A percentile compares a stretch with the other conserved stretches of the same genome.
Conservation (phyloP, 257 asterid species). For the Scutellaria minor region DNA sequence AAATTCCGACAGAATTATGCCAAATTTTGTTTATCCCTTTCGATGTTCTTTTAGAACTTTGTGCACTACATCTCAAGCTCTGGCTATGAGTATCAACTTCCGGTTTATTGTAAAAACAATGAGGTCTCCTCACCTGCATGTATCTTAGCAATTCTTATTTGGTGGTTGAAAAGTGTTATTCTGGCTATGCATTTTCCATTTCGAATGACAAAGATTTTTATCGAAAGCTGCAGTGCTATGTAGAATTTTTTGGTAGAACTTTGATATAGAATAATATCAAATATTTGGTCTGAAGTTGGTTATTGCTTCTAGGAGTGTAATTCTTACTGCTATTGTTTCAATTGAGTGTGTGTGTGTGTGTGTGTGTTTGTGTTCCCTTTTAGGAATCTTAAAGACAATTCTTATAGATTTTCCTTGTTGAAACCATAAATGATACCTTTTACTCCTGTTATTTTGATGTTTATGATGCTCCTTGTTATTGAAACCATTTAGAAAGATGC, state of each 20-base stretch:
- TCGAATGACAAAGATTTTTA: neutral
- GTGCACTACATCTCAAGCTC: neutral
- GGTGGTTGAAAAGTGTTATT: slow-evolving; percentile 18
- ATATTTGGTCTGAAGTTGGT: slow-evolving; percentile 9
- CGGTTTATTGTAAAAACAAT: neutral
- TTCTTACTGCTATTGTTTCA: neutral
- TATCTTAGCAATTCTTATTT: slow-evolving; percentile 1
- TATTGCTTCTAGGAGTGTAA: slow-evolving; percentile 21
- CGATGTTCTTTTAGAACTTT: slow-evolving; percentile 22
- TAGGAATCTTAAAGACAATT: slow-evolving; percentile 13
- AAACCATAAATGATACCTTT: slow-evolving; percentile 17
- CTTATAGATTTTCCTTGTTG: slow-evolving; percentile 31
- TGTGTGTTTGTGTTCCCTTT: neutral
- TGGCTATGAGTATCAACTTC: neutral
- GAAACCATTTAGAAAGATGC: neutral
- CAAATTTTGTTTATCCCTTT: neutral
- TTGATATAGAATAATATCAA: neutral
- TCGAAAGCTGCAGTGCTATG: neutral
- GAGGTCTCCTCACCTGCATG: slow-evolving; percentile 7
- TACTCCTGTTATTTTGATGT: slow-evolving; percentile 10
- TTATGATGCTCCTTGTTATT: slow-evolving; percentile 17
- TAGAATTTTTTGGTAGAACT: slow-evolving; percentile 16
- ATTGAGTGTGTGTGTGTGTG: neutral
- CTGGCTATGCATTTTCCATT: slow-evolving; percentile 6
- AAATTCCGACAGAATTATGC: neutral